phyloP scores from a whole-genome alignment of 352 stramenopile species.

The Phytophthora fragariaefolia region DNA sequence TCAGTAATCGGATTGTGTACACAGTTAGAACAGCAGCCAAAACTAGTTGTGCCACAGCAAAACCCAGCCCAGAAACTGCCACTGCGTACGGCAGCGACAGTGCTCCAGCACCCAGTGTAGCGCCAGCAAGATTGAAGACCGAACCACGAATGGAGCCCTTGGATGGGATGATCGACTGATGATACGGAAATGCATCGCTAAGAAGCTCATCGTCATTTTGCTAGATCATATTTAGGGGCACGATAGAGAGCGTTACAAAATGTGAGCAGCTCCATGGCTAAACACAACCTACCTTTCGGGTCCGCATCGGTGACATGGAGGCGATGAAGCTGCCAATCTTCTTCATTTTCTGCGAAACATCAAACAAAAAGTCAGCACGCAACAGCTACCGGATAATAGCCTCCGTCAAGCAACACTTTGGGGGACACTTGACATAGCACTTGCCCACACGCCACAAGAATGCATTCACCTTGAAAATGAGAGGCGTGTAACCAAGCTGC shows the following conservation, averaged over 20 bases:
- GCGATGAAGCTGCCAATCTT: slow-evolving; percentile 77
- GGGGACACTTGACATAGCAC: slow-evolving; percentile 2
- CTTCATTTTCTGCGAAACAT: slow-evolving; percentile 69
- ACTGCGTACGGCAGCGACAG: slow-evolving; percentile 85
- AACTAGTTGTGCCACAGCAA: slow-evolving; percentile 76
- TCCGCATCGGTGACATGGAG: slow-evolving; percentile 73
- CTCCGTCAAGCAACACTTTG: slow-evolving; percentile 2
- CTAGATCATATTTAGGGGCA: slow-evolving; percentile 12
- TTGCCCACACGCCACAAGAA: slow-evolving; percentile 15
- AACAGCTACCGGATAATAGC: not conserved
- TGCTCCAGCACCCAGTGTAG: slow-evolving; percentile 78
- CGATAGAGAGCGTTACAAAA: slow-evolving; percentile 7
- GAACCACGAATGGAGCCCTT: slow-evolving; percentile 86
- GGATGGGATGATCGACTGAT: slow-evolving; percentile 81
- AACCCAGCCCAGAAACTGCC: slow-evolving; percentile 77
- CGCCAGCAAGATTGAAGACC: slow-evolving; percentile 86
- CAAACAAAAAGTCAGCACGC: slow-evolving; percentile 13
- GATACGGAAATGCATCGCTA: slow-evolving; percentile 71
- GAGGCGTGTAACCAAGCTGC: slow-evolving; percentile 78
- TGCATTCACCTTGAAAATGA: slow-evolving; percentile 74
- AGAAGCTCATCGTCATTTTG: slow-evolving; percentile 53
- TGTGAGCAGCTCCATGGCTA: not conserved
- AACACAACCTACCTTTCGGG: slow-evolving; percentile 34
- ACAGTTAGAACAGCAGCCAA: slow-evolving; percentile 75
- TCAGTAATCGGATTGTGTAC: slow-evolving; percentile 86